These are phyloP conservation scores for Saccharomycopsis oosterbeekiorum DNA, from an alignment of 805 yeast genomes.

Conservation along the genomic window DNA sequence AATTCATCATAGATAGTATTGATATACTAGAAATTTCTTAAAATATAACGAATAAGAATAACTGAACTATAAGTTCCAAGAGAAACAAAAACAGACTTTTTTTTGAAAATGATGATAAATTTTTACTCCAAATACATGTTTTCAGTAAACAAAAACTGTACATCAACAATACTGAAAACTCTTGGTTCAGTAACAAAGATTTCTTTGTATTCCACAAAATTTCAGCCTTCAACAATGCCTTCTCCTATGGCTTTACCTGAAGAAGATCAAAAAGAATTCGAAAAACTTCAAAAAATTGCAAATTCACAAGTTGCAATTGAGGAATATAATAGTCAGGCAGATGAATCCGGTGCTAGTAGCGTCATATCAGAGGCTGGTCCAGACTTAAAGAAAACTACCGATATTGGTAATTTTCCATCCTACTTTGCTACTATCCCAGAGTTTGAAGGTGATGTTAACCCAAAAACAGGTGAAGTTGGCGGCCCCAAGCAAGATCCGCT, in stretches of 20 bases:
- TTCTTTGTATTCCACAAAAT: constrained; percentile 1
- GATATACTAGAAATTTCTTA: too few species aligned
- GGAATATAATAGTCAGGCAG: constrained; percentile 46
- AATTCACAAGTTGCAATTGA: constrained; percentile 69
- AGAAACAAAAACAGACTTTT: not conserved
- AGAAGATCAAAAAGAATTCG: constrained; percentile 87
- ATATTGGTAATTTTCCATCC: constrained; percentile 51
- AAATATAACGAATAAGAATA: not conserved
- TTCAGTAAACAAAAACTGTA: not conserved
- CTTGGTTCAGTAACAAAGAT: not conserved
- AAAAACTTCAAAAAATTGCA: constrained; percentile 71
- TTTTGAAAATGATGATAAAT: not conserved
- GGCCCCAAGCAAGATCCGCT: constrained; percentile 98
- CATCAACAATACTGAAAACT: not conserved
- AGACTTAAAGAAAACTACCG: constrained; percentile 29
- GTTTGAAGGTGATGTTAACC: constrained; percentile 90
- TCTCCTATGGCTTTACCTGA: constrained; percentile 68
- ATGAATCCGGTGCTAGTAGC: constrained; percentile 17
- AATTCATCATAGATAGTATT: too few species aligned
- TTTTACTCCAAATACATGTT: not conserved
- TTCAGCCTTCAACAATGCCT: constrained; percentile 17
- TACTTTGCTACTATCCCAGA: constrained; percentile 78
- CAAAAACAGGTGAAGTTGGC: constrained; percentile 88
- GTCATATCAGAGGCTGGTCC: constrained; percentile 13
- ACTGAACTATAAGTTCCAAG: not conserved